Base-by-base conservation (phyloP, 116 monocot species). In the Zostera marina region DNA sequence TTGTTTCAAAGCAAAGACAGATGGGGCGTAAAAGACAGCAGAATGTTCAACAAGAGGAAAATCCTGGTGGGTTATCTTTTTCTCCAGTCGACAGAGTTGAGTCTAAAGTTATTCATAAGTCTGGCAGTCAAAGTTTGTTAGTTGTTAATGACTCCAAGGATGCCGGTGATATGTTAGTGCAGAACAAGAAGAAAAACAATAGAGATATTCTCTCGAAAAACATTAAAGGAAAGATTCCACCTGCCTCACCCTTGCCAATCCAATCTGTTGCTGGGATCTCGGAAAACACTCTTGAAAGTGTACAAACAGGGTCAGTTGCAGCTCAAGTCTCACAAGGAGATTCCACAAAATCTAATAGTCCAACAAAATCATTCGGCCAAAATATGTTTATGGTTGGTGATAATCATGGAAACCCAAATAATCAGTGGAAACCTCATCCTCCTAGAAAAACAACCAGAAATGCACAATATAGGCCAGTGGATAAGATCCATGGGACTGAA, bases 401-500 rank as follows among this genome's bases (percentile, higher is more conserved):
- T 42, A 47, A 40, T 5, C 62, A 54, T 64, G 52, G 22, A 41
- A 84, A 68, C 64, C 24, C 40, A 48, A 60, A 22, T 41, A 73
- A 56, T 32, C 68, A 80, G 11, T 74, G 79, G 79, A 94, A 77
- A 68, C 60, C 71, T 38, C 84, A 79, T 25, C 53, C 62, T 62
- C 47, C 62, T 10, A 88, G 74, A 54, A 81, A 64, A 60, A 25
- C 76, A 38, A 48, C 64, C 7, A 74, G 76, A 60, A 82, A 80
- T 60, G 56, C 62, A 44, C 84, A 79, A 60, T 25, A 44, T 45
- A 81, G 71, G 53, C 25, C 68, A 46, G 58, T 44, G 44, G 75
- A 84, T 59, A 88, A 84, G 62, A 62, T 72, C 63, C 76, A 78
- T 70, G 77, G 60, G 19, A 43, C 61, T 57, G 87, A 92, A 59